Conservation (phyloP, 2,329 filamentous ascomycete species). For the Leptographium procerum region DNA sequence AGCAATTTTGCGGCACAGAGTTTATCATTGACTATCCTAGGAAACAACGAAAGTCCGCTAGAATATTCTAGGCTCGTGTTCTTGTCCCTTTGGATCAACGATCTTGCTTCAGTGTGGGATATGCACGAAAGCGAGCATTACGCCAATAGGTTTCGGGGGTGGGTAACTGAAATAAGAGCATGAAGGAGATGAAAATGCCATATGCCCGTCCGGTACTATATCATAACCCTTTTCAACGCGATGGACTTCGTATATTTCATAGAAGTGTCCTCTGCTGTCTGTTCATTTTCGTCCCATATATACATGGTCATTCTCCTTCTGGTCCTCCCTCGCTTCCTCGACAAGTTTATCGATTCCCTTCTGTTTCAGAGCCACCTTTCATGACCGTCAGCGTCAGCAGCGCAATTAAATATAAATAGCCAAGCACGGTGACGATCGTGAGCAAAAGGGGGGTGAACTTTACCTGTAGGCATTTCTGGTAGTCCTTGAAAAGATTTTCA, state of each 20-base stretch:
- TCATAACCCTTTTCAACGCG: background rate
- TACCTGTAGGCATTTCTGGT: constrained; percentile 77
- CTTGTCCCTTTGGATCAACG: background rate
- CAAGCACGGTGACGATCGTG: background rate
- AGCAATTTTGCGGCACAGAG: background rate
- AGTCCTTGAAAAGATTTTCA: constrained; percentile 73
- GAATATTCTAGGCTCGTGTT: background rate
- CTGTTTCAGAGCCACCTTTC: constrained; percentile 71
- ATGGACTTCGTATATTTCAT: background rate
- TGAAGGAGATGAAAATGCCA: no score
- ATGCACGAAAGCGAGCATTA: background rate
- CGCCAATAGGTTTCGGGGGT: background rate
- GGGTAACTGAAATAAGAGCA: background rate
- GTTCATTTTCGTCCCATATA: constrained; percentile 30
- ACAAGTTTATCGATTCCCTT: constrained; percentile 88
- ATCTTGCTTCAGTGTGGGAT: background rate
- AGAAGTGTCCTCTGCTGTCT: background rate
- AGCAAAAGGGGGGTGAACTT: background rate
- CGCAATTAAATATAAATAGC: background rate
- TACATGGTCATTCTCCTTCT: constrained; percentile 72
- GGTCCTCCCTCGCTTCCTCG: constrained; percentile 80
- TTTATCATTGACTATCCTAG: background rate
- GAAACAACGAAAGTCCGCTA: background rate
- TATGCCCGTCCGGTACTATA: no score
- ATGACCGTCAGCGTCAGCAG: background rate